Evolutionary conservation across 176 grass and related monocot genomes (phyloP).

Genomic region (Cenchrus purpureus): DNA sequence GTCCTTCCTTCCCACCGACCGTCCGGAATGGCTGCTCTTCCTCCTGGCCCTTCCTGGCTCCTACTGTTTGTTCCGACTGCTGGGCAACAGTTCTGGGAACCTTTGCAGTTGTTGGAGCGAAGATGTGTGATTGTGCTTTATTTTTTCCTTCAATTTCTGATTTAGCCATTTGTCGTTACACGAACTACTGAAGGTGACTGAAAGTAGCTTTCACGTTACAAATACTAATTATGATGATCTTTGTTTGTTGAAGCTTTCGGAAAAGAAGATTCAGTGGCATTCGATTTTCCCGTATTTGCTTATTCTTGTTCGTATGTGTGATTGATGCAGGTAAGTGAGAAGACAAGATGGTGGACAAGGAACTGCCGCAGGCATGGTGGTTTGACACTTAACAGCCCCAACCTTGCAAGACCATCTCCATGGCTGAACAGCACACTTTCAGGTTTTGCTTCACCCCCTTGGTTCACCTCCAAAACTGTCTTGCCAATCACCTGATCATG

Average conservation of each 20-base stretch:
- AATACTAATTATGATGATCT: neutral
- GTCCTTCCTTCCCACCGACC: too few species aligned
- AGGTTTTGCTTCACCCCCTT: slow-evolving; percentile 33
- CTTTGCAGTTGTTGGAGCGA: neutral
- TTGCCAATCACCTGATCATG: neutral
- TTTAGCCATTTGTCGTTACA: neutral
- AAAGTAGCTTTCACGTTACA: neutral
- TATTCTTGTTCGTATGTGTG: neutral
- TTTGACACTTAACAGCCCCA: slow-evolving; percentile 58
- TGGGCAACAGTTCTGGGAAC: neutral
- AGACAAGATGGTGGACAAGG: slow-evolving; percentile 53
- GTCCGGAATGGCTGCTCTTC: too few species aligned
- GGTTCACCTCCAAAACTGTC: neutral
- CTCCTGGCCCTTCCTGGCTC: neutral
- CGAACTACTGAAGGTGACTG: neutral
- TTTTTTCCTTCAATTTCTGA: neutral
- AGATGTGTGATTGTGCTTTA: neutral
- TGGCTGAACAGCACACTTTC: slow-evolving; percentile 69
- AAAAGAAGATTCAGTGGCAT: neutral
- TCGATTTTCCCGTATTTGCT: neutral
- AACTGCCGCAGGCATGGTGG: slow-evolving; percentile 77
- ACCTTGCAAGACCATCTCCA: slow-evolving; percentile 50
- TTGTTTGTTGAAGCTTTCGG: neutral
- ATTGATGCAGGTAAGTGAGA: slow-evolving; percentile 31
- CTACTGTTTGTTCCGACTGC: neutral